Conservation (phyloP, 352 stramenopile species). For the Phytophthora cactorum region DNA sequence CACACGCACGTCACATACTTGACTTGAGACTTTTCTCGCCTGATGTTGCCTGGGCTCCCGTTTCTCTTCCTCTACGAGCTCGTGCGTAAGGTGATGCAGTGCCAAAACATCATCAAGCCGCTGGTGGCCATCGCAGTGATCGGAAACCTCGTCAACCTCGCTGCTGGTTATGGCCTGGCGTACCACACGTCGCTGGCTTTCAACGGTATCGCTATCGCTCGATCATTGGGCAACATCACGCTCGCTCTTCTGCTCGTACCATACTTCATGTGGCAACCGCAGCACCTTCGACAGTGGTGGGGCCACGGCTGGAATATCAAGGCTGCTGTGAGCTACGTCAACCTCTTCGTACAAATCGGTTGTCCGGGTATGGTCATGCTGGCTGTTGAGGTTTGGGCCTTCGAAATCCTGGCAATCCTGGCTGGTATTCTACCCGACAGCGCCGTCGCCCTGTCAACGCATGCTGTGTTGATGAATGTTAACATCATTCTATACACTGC, state of each 20-base stretch:
- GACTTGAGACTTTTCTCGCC: conserved; percentile 59
- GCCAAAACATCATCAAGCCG: conserved; percentile 67
- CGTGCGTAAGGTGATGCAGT: conserved; percentile 68
- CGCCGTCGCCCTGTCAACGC: not conserved
- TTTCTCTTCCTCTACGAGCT: conserved; percentile 82
- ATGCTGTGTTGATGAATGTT: not conserved
- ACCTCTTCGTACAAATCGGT: conserved; percentile 6
- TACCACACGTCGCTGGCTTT: not conserved
- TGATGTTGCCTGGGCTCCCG: conserved; percentile 59
- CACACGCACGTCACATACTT: conserved; percentile 47
- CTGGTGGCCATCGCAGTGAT: conserved; percentile 52
- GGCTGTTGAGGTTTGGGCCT: not conserved
- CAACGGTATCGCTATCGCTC: not conserved
- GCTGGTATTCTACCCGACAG: not conserved
- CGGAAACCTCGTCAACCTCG: not conserved
- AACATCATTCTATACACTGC: not conserved
- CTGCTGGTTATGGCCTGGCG: not conserved
- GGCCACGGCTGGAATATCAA: not conserved
- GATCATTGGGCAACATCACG: not conserved
- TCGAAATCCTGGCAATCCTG: not conserved
- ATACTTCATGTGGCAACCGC: conserved; percentile 8
- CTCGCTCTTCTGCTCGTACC: not conserved
- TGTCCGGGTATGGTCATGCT: conserved; percentile 2
- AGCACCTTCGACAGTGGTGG: not conserved
- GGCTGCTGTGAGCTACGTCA: not conserved